Percentiles rank a stretch among this genome's conserved stretches.
These are phyloP conservation scores for Lepiota brunneoincarnata DNA, from an alignment of 768 basidiomycete species.

Conservation along the genomic window DNA sequence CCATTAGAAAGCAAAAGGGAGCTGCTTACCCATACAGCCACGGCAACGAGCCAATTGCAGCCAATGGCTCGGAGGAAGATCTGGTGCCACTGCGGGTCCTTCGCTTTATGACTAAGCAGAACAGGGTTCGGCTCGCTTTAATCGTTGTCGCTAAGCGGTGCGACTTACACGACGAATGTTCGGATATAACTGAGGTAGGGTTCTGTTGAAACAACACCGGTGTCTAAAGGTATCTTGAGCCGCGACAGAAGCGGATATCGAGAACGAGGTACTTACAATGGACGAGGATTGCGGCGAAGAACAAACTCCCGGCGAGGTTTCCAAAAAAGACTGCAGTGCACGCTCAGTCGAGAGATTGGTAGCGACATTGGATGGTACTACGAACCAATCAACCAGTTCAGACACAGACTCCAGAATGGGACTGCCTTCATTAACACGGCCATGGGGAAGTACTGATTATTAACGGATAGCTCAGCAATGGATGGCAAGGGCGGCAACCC, in stretches of 20 bases:
- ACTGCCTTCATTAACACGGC: constrained; percentile 56
- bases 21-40: constrained; percentile 66
- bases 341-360: neutral
- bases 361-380: neutral
- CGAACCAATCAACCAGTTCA: constrained; percentile 70
- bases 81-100: constrained; percentile 66
- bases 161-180: constrained; percentile 56
- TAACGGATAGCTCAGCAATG: neutral
- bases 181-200: constrained; percentile 57
- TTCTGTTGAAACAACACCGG: constrained; percentile 53
- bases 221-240: constrained; percentile 38
- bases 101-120: constrained; percentile 52
- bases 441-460: constrained; percentile 63
- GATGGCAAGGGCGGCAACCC: neutral
- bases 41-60: constrained; percentile 74
- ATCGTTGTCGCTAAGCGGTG: neutral
- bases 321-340: constrained; percentile 57
- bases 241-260: neutral
- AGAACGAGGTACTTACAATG: constrained; percentile 48
- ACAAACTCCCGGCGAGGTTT: constrained; percentile 66
- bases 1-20: neutral
- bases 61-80: constrained; percentile 73
- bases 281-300: constrained; percentile 65
- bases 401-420: constrained; percentile 67
- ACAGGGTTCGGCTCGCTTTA: neutral